These are phyloP conservation scores for Aeschynomene evenia DNA, from an alignment of 306 rosid species.

Conservation along the genomic window DNA sequence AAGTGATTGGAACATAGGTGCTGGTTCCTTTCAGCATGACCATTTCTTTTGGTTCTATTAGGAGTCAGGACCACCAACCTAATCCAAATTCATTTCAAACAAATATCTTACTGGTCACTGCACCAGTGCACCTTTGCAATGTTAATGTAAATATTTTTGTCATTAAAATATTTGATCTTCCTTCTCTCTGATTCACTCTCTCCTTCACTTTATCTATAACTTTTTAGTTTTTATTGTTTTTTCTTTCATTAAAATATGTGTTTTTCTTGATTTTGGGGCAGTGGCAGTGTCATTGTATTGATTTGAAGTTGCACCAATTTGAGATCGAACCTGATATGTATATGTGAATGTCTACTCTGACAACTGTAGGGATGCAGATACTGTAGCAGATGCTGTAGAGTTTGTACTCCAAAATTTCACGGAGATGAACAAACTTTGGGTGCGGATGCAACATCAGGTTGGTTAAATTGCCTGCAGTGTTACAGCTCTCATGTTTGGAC, in stretches of 20 bases:
- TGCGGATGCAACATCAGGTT: constrained; percentile 90
- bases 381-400: constrained; percentile 78
- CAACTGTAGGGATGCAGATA: constrained; percentile 73
- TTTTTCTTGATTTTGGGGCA: constrained; percentile 18
- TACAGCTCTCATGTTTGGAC: constrained; percentile 37
- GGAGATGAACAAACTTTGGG: constrained; percentile 96
- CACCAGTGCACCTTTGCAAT: constrained; percentile 9
- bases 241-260: neutral
- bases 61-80: neutral
- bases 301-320: constrained; percentile 29
- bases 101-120: neutral
- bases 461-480: constrained; percentile 36
- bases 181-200: neutral
- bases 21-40: constrained; percentile 1
- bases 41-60: neutral
- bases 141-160: constrained; percentile 18
- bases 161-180: constrained; percentile 20
- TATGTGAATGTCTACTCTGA: constrained; percentile 26
- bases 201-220: too few species aligned
- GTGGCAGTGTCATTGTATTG: neutral
- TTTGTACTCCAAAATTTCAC: constrained; percentile 87
- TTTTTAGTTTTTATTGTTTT: neutral
- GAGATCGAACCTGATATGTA: constrained; percentile 27
- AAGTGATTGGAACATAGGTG: constrained; percentile 19
- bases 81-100: neutral